Base-by-base conservation (phyloP, 768 basidiomycete species). In the Mycena vulgaris region DNA sequence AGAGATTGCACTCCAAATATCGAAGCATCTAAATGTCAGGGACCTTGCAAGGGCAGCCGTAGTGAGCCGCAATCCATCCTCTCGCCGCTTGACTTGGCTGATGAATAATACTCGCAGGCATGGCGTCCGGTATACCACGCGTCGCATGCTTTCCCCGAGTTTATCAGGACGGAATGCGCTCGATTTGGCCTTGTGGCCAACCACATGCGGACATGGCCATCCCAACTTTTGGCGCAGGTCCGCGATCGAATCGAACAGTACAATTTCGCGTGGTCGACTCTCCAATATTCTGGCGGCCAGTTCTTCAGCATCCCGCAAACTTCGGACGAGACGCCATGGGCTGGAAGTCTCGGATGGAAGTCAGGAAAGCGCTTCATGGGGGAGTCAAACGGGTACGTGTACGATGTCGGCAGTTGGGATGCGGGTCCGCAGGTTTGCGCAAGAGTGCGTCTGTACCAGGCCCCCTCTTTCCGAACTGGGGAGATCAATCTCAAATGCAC, bases 231-330 rank as follows among this genome's bases (percentile, higher is more conserved):
- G 16, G 40, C 21, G 4, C 3, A 4, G 1, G 27, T 70, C 33
- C 63, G 62, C 23, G 63, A 60, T 1, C 47, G 57, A 25, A 70
- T 70, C 33, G 40, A 28, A 5, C 63, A 60, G 40, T 65, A 65
- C 63, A 70, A 70, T 27, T 59, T 45, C 45, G 69, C 57, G 23
- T 70, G 69, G 69, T 47, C 69, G 27, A 65, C 69, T 3, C 31
- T 70, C 21, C 63, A 55, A 28, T 60, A 52, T 37, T 52, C 63
- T 5, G 19, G 11, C 10, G 16, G 30, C 25, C 9, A 27, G 30
- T 39, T 17, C 19, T 55, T 70, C 21, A 25, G 4, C 27, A 37
- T 65, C 27, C 63, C 69, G 9, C 37, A 37, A 19, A 60, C 63
- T 5, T 48, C 48, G 1, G 16, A 19, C 8, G 42, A 47, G 5